phyloP scores from a whole-genome alignment of 768 basidiomycete species.

The Chalciporus chontae region DNA sequence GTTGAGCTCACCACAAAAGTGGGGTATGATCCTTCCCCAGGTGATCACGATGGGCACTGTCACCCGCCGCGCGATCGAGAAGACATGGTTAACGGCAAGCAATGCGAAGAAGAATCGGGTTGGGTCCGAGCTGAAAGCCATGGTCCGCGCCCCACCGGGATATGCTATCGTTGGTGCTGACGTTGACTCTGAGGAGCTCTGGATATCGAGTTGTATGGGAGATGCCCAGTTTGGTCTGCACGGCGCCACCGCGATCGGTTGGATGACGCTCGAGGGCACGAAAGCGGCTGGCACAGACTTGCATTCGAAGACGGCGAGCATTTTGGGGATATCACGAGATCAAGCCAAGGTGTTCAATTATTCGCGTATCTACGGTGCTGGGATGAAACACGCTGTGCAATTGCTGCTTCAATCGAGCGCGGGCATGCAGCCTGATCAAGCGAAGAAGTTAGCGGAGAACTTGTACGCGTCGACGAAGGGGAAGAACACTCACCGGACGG shows the following conservation, averaged over 20 bases:
- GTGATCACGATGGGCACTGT: constrained; percentile 99
- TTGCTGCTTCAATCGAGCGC: constrained; percentile 84
- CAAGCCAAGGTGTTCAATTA: constrained; percentile 99
- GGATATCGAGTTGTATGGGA: constrained; percentile 99
- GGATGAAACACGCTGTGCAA: constrained; percentile 88
- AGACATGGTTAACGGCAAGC: constrained; percentile 96
- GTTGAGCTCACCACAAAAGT: constrained; percentile 42
- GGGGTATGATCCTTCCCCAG: constrained; percentile 93
- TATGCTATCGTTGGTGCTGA: constrained; percentile 97
- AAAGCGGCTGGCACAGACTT: constrained; percentile 93
- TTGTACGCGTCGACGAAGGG: constrained; percentile 94
- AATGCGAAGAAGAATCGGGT: constrained; percentile 98
- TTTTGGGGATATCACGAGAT: constrained; percentile 89
- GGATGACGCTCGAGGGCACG: constrained; percentile 99
- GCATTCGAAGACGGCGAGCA: constrained; percentile 93
- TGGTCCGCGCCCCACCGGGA: constrained; percentile 92
- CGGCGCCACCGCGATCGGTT: constrained; percentile 94
- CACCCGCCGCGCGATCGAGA: constrained; percentile 95
- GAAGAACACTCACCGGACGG: constrained; percentile 70
- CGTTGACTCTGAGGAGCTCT: constrained; percentile 97
- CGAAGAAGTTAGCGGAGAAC: constrained; percentile 75
- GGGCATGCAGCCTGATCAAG: constrained; percentile 71
- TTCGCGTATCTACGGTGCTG: constrained; percentile 97
- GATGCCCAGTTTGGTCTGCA: constrained; percentile 97
- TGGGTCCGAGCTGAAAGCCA: constrained; percentile 97